Conservation (phyloP, 140 eudicot genomes). For the Cichorium intybus region DNA sequence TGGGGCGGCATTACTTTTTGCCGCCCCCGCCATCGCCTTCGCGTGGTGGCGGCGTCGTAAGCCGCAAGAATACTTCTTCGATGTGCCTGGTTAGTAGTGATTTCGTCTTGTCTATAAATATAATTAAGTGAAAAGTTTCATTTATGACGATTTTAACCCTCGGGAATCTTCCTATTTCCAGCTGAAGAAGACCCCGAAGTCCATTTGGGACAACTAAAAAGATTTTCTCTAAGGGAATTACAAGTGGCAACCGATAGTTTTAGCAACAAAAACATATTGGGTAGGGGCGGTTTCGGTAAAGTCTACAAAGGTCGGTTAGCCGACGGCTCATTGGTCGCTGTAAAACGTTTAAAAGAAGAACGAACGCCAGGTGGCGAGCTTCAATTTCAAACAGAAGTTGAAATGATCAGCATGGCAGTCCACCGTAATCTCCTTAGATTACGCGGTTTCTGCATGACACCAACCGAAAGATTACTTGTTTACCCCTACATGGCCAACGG, state of each 20-base stretch:
- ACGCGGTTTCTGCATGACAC: slow-evolving; percentile 87
- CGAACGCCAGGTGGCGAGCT: slow-evolving; percentile 86
- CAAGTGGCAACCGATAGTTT: slow-evolving; percentile 83
- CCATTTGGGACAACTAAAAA: slow-evolving; percentile 67
- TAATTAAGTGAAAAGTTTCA: not conserved
- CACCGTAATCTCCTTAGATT: slow-evolving; percentile 72
- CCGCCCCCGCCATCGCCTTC: slow-evolving; percentile 87
- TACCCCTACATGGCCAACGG: slow-evolving; percentile 89
- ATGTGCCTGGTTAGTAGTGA: slow-evolving; percentile 69
- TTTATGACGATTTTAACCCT: not conserved
- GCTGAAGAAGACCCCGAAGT: slow-evolving; percentile 78
- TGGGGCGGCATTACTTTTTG: slow-evolving; percentile 94
- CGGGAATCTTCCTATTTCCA: slow-evolving; percentile 22
- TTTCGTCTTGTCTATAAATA: not conserved
- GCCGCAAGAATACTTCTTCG: slow-evolving; percentile 84
- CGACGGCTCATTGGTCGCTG: slow-evolving; percentile 78
- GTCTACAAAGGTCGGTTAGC: slow-evolving; percentile 74
- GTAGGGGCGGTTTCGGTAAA: slow-evolving; percentile 86
- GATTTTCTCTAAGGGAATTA: slow-evolving; percentile 66
- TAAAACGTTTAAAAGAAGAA: slow-evolving; percentile 74
- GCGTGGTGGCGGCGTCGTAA: slow-evolving; percentile 93
- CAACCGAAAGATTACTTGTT: slow-evolving; percentile 75
- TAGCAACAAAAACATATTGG: slow-evolving; percentile 75
- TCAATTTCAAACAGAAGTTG: slow-evolving; percentile 81
- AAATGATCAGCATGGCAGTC: slow-evolving; percentile 90